These are phyloP conservation scores for Tuber calosporum DNA, from an alignment of 495 filamentous ascomycete genomes.

Conservation along the genomic window DNA sequence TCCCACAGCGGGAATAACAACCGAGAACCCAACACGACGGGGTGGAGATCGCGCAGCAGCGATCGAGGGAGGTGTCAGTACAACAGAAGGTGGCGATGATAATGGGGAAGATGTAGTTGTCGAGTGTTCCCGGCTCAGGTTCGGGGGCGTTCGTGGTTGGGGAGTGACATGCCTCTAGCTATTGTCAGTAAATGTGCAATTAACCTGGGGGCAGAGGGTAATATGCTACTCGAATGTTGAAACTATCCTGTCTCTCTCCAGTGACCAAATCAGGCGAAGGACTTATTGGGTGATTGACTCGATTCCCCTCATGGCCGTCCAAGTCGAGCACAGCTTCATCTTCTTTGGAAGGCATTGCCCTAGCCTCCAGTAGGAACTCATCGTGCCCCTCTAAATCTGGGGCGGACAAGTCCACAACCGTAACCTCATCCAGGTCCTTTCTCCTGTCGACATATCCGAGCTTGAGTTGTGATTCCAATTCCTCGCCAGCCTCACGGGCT, in stretches of 20 bases:
- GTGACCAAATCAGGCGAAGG: slow-evolving; percentile 43
- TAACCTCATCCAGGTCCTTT: not conserved
- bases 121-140: not conserved
- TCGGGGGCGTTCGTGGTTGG: not conserved
- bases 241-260: slow-evolving; percentile 28
- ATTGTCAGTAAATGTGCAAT: not conserved
- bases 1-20: not conserved
- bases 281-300: slow-evolving; percentile 4
- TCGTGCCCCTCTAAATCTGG: not conserved
- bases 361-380: not conserved
- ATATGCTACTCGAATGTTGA: not conserved
- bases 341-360: not conserved
- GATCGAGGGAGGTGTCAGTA: not conserved
- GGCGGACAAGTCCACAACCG: slow-evolving; percentile 6
- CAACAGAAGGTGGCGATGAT: slow-evolving; percentile 45
- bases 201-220: not conserved
- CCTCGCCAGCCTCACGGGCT: not conserved
- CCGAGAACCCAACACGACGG: slow-evolving; percentile 16
- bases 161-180: slow-evolving; percentile 18
- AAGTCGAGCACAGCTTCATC: not conserved
- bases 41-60: not conserved
- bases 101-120: slow-evolving; percentile 44
- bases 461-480: not conserved
- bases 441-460: slow-evolving; percentile 31
- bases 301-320: not conserved